Conservation (phyloP, 2,329 filamentous ascomycete species). For the Penicillium brevicompactum region DNA sequence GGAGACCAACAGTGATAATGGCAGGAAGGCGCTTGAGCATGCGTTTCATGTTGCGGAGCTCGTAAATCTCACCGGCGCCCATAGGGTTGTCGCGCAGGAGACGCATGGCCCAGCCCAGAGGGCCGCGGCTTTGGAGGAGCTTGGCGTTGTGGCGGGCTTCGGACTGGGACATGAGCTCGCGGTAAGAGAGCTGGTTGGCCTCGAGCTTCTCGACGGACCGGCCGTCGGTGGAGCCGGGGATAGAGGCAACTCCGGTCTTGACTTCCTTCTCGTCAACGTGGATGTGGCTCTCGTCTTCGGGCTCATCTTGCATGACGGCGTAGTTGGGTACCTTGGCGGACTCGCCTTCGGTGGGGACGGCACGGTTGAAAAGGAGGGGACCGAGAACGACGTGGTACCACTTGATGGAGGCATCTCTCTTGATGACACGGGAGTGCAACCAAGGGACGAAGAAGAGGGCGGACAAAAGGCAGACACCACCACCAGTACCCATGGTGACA, state of each 20-base stretch:
- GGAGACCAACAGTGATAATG: constrained; percentile 60
- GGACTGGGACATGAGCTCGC: constrained; percentile 61
- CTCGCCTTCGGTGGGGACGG: constrained; percentile 55
- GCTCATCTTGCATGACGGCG: constrained; percentile 70
- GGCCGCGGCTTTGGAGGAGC: constrained; percentile 64
- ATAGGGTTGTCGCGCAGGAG: constrained; percentile 73
- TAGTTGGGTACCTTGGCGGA: constrained; percentile 70
- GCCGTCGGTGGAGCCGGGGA: constrained; percentile 33
- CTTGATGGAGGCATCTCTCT: constrained; percentile 66
- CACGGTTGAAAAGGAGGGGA: constrained; percentile 65
- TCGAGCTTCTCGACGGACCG: constrained; percentile 50
- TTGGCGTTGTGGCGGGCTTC: constrained; percentile 63
- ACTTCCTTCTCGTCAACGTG: constrained; percentile 26
- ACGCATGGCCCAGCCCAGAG: constrained; percentile 83
- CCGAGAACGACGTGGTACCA: constrained; percentile 66
- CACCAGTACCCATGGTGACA: constrained; percentile 67
- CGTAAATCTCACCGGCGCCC: constrained; percentile 72
- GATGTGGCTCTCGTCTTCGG: constrained; percentile 49
- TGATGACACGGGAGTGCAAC: constrained; percentile 67
- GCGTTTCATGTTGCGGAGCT: constrained; percentile 68
- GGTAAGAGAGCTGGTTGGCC: constrained; percentile 59
- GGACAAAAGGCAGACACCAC: constrained; percentile 60
- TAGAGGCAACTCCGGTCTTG: constrained; percentile 17
- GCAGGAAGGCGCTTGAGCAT: constrained; percentile 69
- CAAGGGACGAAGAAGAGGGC: constrained; percentile 74